Conservation (phyloP, 192 early-diverging fungal species). For the Coemansia sp. region DNA sequence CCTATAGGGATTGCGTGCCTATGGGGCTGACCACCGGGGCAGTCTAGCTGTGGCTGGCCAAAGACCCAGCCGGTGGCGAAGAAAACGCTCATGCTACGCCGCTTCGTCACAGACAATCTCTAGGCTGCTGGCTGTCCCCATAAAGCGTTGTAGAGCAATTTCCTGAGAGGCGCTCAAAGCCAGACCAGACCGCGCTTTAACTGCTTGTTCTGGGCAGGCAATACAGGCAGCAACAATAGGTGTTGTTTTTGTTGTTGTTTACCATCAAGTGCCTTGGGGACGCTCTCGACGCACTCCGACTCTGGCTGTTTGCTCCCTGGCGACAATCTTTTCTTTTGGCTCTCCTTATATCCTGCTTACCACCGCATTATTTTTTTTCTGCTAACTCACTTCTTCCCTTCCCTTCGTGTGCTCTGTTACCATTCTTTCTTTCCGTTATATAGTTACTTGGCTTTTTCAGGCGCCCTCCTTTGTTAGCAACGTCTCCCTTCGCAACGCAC, state of each 20-base stretch:
- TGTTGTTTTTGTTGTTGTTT: constrained; percentile 12
- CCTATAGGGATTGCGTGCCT: no score
- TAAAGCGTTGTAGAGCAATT: no score
- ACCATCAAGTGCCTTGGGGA: constrained; percentile 1
- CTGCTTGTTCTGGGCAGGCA: no score
- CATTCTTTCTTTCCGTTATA: not conserved
- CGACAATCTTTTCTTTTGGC: constrained; percentile 5
- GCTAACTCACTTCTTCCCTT: constrained; percentile 7
- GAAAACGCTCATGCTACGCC: constrained; percentile 1
- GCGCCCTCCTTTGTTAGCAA: not conserved
- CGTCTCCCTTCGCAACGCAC: constrained; percentile 6
- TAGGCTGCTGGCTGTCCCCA: not conserved
- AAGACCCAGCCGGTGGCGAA: no score
- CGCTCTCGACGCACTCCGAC: no score
- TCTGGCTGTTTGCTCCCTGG: no score
- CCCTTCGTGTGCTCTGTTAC: constrained; percentile 4
- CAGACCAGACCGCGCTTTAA: no score
- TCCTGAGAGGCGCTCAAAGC: no score
- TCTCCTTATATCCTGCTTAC: constrained; percentile 4
- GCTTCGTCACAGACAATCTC: constrained; percentile 4
- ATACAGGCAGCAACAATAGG: not conserved
- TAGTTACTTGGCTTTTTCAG: constrained; percentile 3
- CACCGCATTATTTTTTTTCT: constrained; percentile 1
- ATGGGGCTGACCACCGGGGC: no score
- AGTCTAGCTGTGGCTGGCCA: no score